phyloP scores from a whole-genome alignment of 805 yeast genomes.

The Ogataea chonburiensis region DNA sequence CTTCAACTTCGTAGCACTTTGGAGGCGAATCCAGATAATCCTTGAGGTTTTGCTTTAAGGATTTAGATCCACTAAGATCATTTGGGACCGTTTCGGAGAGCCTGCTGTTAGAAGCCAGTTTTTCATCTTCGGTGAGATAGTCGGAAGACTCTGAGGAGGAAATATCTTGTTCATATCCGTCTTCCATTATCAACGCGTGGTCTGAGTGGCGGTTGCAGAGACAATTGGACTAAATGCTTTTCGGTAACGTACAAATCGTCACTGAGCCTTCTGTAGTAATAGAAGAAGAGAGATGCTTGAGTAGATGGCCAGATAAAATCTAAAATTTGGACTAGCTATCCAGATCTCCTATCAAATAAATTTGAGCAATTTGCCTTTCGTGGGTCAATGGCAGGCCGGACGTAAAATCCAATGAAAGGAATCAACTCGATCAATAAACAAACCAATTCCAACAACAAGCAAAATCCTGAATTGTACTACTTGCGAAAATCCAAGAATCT shows the following conservation, averaged over 20 bases:
- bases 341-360: slow-evolving; percentile 5
- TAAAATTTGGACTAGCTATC: background rate
- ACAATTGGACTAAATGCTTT: background rate
- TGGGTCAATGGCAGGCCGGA: background rate
- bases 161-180: slow-evolving; percentile 22
- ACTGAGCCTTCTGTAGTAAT: too few relatives aligned
- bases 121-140: slow-evolving; percentile 22
- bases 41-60: slow-evolving; percentile 21
- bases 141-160: slow-evolving; percentile 27
- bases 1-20: slow-evolving; percentile 32
- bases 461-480: background rate
- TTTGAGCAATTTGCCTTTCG: slow-evolving; percentile 10
- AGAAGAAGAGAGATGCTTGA: too few relatives aligned
- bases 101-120: slow-evolving; percentile 9
- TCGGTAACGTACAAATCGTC: too few relatives aligned
- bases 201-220: slow-evolving; percentile 1
- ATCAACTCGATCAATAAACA: background rate
- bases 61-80: slow-evolving; percentile 21
- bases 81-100: slow-evolving; percentile 1
- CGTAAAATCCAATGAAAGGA: too few relatives aligned
- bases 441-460: background rate
- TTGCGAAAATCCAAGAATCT: background rate
- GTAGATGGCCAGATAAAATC: too few relatives aligned
- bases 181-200: slow-evolving; percentile 14
- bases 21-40: slow-evolving; percentile 29